These are phyloP conservation scores for Colletotrichum orchidophilum DNA, from an alignment of 2,329 filamentous ascomycete genomes.

Conservation along the genomic window DNA sequence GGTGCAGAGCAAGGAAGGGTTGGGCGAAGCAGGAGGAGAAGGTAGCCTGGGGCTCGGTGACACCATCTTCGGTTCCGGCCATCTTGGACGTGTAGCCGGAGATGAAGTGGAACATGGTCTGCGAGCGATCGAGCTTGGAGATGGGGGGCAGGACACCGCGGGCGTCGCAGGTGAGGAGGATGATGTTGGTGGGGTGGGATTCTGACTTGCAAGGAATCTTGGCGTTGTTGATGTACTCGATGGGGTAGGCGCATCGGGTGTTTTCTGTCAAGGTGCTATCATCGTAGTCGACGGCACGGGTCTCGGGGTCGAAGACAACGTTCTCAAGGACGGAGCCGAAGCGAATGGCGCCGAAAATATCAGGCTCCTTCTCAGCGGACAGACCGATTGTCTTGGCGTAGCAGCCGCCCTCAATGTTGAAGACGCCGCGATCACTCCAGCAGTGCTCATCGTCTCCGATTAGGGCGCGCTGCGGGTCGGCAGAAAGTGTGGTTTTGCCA, in stretches of 20 bases:
- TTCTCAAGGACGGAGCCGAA: conserved; percentile 99
- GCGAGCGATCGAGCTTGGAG: conserved; percentile 91
- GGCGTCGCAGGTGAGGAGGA: conserved; percentile 95
- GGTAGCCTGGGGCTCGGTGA: conserved; percentile 96
- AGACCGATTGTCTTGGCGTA: conserved; percentile 99
- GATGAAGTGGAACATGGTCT: conserved; percentile 99
- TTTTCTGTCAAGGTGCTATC: conserved; percentile 96
- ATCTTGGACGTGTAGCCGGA: conserved; percentile 99
- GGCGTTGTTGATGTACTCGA: conserved; percentile 98
- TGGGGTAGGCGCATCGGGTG: conserved; percentile 97
- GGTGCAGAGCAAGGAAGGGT: conserved; percentile 97
- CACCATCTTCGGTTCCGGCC: conserved; percentile 97
- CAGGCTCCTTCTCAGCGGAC: conserved; percentile 97
- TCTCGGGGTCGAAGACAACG: conserved; percentile 93
- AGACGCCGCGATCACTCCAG: conserved; percentile 96
- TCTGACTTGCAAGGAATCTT: conserved; percentile 95
- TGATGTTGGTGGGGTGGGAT: conserved; percentile 95
- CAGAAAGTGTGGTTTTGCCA: conserved; percentile 97
- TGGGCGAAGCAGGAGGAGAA: conserved; percentile 99
- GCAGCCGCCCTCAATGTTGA: conserved; percentile 99
- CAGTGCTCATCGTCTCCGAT: conserved; percentile 99
- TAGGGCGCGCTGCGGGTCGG: conserved; percentile 93
- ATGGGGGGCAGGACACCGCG: conserved; percentile 97
- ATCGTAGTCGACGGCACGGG: conserved; percentile 93
- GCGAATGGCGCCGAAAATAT: conserved; percentile 95